Base-by-base conservation (phyloP, 805 yeast genomes). In the Zygotorulaspora sp. region DNA sequence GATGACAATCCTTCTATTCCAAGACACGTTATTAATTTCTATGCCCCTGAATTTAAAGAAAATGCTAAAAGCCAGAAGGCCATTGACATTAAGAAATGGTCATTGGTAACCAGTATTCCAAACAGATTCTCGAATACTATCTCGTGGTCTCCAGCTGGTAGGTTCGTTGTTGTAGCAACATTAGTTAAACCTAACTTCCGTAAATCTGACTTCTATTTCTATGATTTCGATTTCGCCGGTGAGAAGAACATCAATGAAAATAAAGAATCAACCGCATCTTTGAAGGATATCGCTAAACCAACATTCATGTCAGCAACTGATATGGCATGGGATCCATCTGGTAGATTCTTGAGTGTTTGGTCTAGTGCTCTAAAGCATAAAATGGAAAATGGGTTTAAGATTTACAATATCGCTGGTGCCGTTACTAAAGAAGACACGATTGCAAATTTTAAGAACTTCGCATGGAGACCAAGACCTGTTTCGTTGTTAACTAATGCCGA, bases 381-480 rank as follows among this genome's bases (percentile, higher is more conserved):
- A 54, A 72, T 84, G 46, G 96, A 86, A 58, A 87, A 89, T 55
- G 98, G 98, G 47, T 92, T 80, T 76, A 85, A 78, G 62, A 67
- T 92, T 48, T 89, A 72, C 67, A 94, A 88, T 62, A 74, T 85
- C 63, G 80, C 83, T 34, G 99, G 98, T 56, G 72, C 70, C 49
- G 50, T 79, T 48, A 63, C 86, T 44, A 78, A 80, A 51, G 92
- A 84, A 53, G 95, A 89, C 57, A 63, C 74, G 16, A 63, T 85
- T 44, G 92, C 85, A 53, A 83, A 80, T 39, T 87, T 92, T 76
- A 84, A 80, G 67, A 89, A 84, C 45, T 85, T 90, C 56, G 71
- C 77, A 45, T 92, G 99, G 99, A 84, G 99, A 72, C 97, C 97
- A 56, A 81, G 98, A 69, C 98, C 98, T 35, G 77, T 75, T 13